These are phyloP conservation scores for Schizophyllum commune DNA, from an alignment of 1,284 basidiomycete genomes.

Conservation along the genomic window DNA sequence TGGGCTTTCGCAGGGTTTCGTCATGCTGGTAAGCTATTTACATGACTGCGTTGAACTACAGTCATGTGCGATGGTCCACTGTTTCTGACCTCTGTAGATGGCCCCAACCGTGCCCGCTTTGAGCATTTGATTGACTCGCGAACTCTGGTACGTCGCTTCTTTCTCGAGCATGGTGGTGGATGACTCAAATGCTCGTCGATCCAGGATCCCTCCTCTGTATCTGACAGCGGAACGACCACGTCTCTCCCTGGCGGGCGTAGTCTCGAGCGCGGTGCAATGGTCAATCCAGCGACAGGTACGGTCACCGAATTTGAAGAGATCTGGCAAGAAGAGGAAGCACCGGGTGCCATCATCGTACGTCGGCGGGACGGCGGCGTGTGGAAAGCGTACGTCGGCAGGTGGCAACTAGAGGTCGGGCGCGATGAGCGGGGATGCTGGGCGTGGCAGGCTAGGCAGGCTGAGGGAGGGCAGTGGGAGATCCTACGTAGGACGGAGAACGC, in stretches of 20 bases:
- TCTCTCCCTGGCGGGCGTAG: conserved; percentile 19
- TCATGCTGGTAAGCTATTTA: conserved; percentile 11
- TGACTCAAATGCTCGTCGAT: neutral
- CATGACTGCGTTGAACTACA: neutral
- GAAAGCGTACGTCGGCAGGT: conserved; percentile 8
- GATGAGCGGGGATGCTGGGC: neutral
- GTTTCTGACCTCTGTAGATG: conserved; percentile 3
- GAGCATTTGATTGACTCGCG: conserved; percentile 24
- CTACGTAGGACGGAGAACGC: neutral
- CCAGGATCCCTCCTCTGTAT: conserved; percentile 12
- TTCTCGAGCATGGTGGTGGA: neutral
- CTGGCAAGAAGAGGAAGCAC: conserved; percentile 21
- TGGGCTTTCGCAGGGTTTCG: conserved; percentile 30
- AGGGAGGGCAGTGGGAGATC: neutral
- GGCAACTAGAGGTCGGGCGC: conserved; percentile 10
- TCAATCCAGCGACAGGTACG: conserved; percentile 23
- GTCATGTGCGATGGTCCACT: too few relatives aligned
- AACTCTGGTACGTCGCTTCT: conserved; percentile 13
- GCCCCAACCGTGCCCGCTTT: conserved; percentile 18
- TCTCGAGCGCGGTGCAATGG: conserved; percentile 26
- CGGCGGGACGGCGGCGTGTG: conserved; percentile 4
- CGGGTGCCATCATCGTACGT: conserved; percentile 5
- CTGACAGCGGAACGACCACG: conserved; percentile 22
- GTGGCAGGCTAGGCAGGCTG: neutral
- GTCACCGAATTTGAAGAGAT: conserved; percentile 24